Conservation (phyloP, 139 green algal species). For the Pedinophyceae sp. region DNA sequence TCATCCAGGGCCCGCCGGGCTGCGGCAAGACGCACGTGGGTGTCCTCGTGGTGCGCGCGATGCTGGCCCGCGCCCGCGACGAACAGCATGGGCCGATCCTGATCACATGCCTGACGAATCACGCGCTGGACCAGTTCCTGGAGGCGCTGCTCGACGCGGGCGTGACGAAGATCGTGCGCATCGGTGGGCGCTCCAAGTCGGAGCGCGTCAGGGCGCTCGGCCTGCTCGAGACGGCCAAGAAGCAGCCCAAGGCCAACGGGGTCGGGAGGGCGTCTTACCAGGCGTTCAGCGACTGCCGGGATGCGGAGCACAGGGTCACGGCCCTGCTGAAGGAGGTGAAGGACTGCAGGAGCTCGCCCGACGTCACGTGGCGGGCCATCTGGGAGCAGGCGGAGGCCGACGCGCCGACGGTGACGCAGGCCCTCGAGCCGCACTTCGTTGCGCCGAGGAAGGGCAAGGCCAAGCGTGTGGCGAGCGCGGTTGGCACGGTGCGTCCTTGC, state of each 20-base stretch:
- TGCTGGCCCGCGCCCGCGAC: constrained; percentile 21
- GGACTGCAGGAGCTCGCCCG: constrained; percentile 3
- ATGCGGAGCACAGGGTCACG: neutral
- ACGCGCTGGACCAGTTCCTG: constrained; percentile 55
- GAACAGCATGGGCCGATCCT: constrained; percentile 42
- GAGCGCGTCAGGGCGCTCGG: constrained; percentile 18
- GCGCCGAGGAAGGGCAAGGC: no score
- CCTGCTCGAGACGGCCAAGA: constrained; percentile 10
- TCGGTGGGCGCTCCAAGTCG: constrained; percentile 23
- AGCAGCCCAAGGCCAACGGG: constrained; percentile 1
- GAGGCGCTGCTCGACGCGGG: constrained; percentile 35
- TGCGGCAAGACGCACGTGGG: constrained; percentile 54
- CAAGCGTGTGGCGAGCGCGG: no score
- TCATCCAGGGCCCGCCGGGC: constrained; percentile 57
- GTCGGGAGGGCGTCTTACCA: constrained; percentile 1
- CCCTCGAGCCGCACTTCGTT: no score
- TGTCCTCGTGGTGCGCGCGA: constrained; percentile 23
- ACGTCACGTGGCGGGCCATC: no score
- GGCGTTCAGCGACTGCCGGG: constrained; percentile 5
- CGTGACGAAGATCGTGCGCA: constrained; percentile 28
- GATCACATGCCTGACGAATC: constrained; percentile 55
- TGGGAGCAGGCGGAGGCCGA: constrained; percentile 5
- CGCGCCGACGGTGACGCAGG: constrained; percentile 7
- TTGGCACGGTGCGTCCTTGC: no score
- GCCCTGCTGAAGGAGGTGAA: constrained; percentile 1